Conservation (phyloP, 495 filamentous ascomycete genomes). For the Geoglossum glabrum region DNA sequence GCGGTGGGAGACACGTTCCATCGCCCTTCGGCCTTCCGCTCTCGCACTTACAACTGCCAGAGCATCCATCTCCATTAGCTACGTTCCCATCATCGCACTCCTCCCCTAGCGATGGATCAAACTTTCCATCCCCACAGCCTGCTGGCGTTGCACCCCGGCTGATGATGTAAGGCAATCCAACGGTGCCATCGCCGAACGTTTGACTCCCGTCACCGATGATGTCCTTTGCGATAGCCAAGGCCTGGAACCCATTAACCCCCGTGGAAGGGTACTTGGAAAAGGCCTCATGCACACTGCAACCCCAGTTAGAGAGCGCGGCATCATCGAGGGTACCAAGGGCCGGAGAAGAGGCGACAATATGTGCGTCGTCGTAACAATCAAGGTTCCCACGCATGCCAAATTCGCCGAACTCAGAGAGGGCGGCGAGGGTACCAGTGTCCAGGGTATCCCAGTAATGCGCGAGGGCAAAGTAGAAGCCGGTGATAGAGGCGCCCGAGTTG, state of each 20-base stretch:
- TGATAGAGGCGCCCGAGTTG: constrained; percentile 8
- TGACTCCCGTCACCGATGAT: constrained; percentile 20
- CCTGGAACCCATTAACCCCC: constrained; percentile 22
- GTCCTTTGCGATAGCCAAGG: constrained; percentile 26
- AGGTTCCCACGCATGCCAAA: constrained; percentile 23
- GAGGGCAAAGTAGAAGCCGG: constrained; percentile 23
- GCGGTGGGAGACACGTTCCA: constrained; percentile 9
- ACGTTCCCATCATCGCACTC: constrained; percentile 30
- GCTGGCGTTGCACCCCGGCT: constrained; percentile 26
- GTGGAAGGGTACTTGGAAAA: constrained; percentile 24
- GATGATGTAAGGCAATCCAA: constrained; percentile 29
- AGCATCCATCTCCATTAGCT: constrained; percentile 21
- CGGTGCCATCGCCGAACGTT: constrained; percentile 22
- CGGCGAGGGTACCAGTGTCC: constrained; percentile 17
- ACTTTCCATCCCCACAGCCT: constrained; percentile 27
- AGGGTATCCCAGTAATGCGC: constrained; percentile 17
- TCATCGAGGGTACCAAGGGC: constrained; percentile 24
- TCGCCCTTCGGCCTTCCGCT: constrained; percentile 9
- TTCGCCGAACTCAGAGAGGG: constrained; percentile 25
- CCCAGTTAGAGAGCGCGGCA: constrained; percentile 23
- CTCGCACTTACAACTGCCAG: constrained; percentile 20
- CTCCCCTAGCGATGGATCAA: constrained; percentile 20
- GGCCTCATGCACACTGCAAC: constrained; percentile 28
- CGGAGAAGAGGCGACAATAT: constrained; percentile 23
- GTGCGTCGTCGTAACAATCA: constrained; percentile 24